phyloP scores from a whole-genome alignment of 306 rosid species.

The Sicyos baderoa region DNA sequence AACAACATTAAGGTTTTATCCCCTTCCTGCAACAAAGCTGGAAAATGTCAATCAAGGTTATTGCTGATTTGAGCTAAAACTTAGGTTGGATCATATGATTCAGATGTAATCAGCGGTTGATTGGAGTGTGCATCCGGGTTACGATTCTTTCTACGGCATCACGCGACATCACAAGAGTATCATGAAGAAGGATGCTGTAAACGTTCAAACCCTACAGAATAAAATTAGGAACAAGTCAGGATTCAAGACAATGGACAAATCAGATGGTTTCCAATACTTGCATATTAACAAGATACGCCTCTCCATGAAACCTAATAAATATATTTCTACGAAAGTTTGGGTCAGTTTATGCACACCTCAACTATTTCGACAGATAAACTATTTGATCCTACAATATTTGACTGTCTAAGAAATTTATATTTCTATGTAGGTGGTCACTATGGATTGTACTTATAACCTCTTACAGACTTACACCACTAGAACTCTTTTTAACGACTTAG shows the following conservation, averaged over 20 bases:
- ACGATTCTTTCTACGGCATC: conserved; percentile 74
- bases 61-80: conserved; percentile 22
- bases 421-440: too few relatives aligned
- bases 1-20: conserved; percentile 4
- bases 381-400: too few relatives aligned
- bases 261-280: not conserved
- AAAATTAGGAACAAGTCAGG: not conserved
- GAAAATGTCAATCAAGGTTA: not conserved
- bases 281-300: not conserved
- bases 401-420: too few relatives aligned
- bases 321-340: too few relatives aligned
- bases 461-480: too few relatives aligned
- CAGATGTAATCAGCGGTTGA: conserved; percentile 46
- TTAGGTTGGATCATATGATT: conserved; percentile 9
- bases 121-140: conserved; percentile 85
- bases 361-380: too few relatives aligned
- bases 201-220: conserved; percentile 76
- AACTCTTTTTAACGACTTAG: too few relatives aligned
- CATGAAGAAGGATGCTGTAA: conserved; percentile 78
- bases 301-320: too few relatives aligned
- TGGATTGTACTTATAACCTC: too few relatives aligned
- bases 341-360: too few relatives aligned
- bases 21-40: conserved; percentile 16
- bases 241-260: not conserved
- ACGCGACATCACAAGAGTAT: conserved; percentile 80